Conservation (phyloP, 345 rosid genomes). For the Trapa bicornis region DNA sequence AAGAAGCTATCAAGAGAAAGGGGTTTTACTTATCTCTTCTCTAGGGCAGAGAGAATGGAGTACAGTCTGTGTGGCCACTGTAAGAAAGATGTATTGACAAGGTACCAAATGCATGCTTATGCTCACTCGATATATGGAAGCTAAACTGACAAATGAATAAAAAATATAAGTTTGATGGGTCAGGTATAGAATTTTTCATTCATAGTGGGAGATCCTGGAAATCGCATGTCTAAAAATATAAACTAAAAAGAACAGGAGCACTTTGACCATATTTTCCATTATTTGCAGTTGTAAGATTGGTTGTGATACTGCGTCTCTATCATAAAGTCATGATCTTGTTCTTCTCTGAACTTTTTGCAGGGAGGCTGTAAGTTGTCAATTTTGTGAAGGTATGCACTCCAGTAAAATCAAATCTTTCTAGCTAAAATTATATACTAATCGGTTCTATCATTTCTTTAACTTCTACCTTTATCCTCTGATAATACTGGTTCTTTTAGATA, state of each 20-base stretch:
- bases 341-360: conserved; percentile 29
- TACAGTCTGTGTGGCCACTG: conserved; percentile 68
- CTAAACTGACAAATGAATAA: not conserved
- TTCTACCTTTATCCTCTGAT: not conserved
- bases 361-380: conserved; percentile 78
- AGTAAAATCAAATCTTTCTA: not conserved
- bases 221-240: not conserved
- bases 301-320: not conserved
- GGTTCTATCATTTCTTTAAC: not conserved
- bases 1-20: conserved; percentile 31
- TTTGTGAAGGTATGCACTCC: conserved; percentile 56
- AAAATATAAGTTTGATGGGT: not conserved
- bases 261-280: not conserved
- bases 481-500: not conserved
- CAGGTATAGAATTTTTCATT: not conserved
- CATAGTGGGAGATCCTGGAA: not conserved
- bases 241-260: not conserved
- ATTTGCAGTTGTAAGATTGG: not conserved
- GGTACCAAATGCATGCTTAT: conserved; percentile 26
- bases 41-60: conserved; percentile 63
- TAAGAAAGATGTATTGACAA: conserved; percentile 54
- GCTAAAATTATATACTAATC: not conserved
- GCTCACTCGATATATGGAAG: not conserved
- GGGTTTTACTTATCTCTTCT: conserved; percentile 74
- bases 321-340: not conserved